Evolutionary conservation across 352 stramenopile species (phyloP).

Genomic region (Pythium monospermum): DNA sequence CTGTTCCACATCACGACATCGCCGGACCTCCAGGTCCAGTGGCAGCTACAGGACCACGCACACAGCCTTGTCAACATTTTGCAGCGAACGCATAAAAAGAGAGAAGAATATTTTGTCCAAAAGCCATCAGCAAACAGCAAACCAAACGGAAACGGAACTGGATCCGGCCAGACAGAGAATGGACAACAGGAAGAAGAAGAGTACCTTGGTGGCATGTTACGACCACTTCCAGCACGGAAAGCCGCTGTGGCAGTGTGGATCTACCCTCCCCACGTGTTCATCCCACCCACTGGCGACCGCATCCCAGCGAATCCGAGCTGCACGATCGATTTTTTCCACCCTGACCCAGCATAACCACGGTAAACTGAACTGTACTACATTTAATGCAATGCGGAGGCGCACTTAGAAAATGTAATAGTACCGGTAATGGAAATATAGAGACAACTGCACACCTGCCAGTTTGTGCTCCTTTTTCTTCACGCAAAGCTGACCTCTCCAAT

Average conservation of each 20-base stretch:
- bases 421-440: conserved; percentile 21
- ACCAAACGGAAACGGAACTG: too few species aligned
- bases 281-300: conserved; percentile 50
- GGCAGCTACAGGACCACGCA: conserved; percentile 46
- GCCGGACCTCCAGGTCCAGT: conserved; percentile 45
- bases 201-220: conserved; percentile 35
- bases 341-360: too few species aligned
- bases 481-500: too few species aligned
- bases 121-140: background rate
- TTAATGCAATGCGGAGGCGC: too few species aligned
- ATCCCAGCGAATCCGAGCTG: conserved; percentile 35
- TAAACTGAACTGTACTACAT: too few species aligned
- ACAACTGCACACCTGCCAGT: background rate
- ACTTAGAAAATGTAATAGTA: background rate
- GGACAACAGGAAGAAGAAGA: conserved; percentile 13
- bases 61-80: conserved; percentile 51
- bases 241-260: conserved; percentile 61
- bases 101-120: conserved; percentile 24
- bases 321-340: conserved; percentile 48
- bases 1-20: conserved; percentile 19
- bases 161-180: too few species aligned
- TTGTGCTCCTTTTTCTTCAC: too few species aligned
- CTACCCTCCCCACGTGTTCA: conserved; percentile 59
- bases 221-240: conserved; percentile 46
- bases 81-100: conserved; percentile 8